A percentile compares a stretch with the other conserved stretches of the same genome.
Evolutionary conservation across 192 early-diverging fungal genomes (phyloP).

Genomic region (Backusella parvicylindrica): DNA sequence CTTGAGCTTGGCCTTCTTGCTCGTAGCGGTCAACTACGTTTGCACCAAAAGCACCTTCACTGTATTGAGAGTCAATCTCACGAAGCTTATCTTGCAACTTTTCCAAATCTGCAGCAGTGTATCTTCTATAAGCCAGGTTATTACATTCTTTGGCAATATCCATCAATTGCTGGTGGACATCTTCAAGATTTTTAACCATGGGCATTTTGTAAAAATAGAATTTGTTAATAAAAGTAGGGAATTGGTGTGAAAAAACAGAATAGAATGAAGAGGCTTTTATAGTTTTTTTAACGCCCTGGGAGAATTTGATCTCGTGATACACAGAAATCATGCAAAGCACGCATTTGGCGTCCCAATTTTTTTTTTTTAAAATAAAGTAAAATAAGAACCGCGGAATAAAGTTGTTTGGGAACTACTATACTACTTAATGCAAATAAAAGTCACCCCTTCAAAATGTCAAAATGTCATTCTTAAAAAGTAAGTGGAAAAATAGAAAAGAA

Average conservation of each 20-base stretch:
- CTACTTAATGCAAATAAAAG: not conserved
- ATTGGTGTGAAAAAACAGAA: not conserved
- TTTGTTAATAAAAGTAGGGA: not conserved
- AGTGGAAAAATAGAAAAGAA: not conserved
- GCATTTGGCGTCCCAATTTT: not conserved
- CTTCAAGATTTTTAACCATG: constrained; percentile 16
- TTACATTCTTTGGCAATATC: constrained; percentile 14
- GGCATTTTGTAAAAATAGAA: constrained; percentile 9
- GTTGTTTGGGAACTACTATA: not conserved
- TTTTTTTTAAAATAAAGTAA: not conserved
- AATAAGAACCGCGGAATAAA: not conserved
- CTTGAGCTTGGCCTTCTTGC: constrained; percentile 10
- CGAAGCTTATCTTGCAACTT: constrained; percentile 5
- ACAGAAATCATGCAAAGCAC: not conserved
- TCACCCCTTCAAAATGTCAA: not conserved
- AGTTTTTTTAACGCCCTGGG: not conserved
- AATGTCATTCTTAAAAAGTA: not conserved
- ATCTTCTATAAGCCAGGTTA: not conserved
- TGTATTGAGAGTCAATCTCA: constrained; percentile 6
- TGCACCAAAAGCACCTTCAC: not conserved
- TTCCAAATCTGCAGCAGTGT: constrained; percentile 14
- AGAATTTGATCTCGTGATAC: not conserved
- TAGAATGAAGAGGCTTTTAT: not conserved
- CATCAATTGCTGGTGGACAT: constrained; percentile 16
- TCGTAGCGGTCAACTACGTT: constrained; percentile 1